phyloP scores from a whole-genome alignment of 1,139 yeast genomes.

The Zygosaccharomyces sapae region DNA sequence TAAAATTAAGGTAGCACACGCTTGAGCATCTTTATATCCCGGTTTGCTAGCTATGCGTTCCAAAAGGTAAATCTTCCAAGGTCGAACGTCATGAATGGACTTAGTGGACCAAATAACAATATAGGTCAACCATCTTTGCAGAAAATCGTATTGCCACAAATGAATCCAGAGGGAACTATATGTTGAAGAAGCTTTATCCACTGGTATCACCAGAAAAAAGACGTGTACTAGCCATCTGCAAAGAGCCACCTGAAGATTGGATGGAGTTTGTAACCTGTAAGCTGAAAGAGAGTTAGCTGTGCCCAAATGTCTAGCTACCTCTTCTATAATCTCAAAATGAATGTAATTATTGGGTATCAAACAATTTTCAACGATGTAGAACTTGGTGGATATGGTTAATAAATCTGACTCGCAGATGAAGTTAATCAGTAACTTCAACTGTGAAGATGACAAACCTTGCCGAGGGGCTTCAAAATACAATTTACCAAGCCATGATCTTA shows the following conservation, averaged over 20 bases:
- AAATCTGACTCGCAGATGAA: too few relatives aligned
- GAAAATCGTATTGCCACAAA: conserved; percentile 43
- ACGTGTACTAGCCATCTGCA: conserved; percentile 42
- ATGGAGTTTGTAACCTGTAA: conserved; percentile 19
- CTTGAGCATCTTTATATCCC: conserved; percentile 24
- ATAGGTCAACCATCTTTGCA: conserved; percentile 44
- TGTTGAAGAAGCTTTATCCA: conserved; percentile 21
- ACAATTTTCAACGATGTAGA: conserved; percentile 31
- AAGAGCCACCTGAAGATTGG: conserved; percentile 34
- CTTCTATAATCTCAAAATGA: conserved; percentile 28
- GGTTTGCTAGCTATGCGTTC: conserved; percentile 20
- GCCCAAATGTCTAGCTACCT: conserved; percentile 36
- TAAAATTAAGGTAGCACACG: conserved; percentile 24
- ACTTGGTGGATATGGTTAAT: conserved; percentile 19
- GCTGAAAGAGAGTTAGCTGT: conserved; percentile 22
- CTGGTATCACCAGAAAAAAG: conserved; percentile 27
- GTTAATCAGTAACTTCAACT: conserved; percentile 18
- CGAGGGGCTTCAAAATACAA: conserved; percentile 17
- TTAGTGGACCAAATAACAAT: conserved; percentile 41
- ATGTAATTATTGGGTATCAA: conserved; percentile 37
- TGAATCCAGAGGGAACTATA: conserved; percentile 40
- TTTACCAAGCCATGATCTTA: conserved; percentile 17
- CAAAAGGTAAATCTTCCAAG: conserved; percentile 28
- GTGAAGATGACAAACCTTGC: conserved; percentile 23
- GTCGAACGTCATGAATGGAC: conserved; percentile 35